These are phyloP conservation scores for Helminthosporium solani DNA, from an alignment of 2,329 filamentous ascomycete species.

Conservation along the genomic window DNA sequence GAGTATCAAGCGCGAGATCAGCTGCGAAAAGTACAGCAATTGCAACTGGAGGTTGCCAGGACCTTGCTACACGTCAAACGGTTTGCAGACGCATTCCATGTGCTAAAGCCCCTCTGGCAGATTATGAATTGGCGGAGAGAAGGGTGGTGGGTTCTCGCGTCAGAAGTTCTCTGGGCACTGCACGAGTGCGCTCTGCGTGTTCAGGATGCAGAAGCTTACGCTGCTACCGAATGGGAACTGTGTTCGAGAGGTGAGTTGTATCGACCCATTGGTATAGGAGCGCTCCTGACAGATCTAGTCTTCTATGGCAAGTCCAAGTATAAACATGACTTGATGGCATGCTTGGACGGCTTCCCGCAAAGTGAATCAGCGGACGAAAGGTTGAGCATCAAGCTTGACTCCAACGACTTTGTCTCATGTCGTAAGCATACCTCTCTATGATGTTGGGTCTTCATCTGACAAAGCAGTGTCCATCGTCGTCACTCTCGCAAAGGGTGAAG, in stretches of 20 bases:
- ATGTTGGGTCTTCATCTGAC: slow-evolving; percentile 29
- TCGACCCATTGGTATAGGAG: background rate
- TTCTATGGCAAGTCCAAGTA: slow-evolving; percentile 36
- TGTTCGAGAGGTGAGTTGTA: slow-evolving; percentile 33
- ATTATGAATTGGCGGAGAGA: slow-evolving; percentile 59
- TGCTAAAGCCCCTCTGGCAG: slow-evolving; percentile 57
- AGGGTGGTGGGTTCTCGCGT: slow-evolving; percentile 60
- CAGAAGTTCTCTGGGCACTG: slow-evolving; percentile 55
- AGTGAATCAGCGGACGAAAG: slow-evolving; percentile 39
- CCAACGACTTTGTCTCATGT: slow-evolving; percentile 52
- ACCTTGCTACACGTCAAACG: slow-evolving; percentile 53
- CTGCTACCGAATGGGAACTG: slow-evolving; percentile 60
- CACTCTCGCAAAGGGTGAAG: slow-evolving; percentile 55
- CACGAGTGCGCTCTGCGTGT: slow-evolving; percentile 54
- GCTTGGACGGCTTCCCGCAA: slow-evolving; percentile 43
- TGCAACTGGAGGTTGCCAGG: slow-evolving; percentile 57
- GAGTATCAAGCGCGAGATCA: slow-evolving; percentile 57
- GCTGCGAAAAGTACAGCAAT: slow-evolving; percentile 54
- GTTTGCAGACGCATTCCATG: slow-evolving; percentile 53
- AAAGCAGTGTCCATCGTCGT: slow-evolving; percentile 52
- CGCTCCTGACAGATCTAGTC: slow-evolving; percentile 25
- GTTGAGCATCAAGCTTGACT: slow-evolving; percentile 49
- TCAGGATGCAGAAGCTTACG: slow-evolving; percentile 50
- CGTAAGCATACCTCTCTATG: slow-evolving; percentile 41
- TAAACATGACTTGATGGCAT: slow-evolving; percentile 50